Evolutionary conservation across 345 rosid genomes (phyloP), one percentile per base, ranked within the genome.

Genomic region (Noccaea bulbosa): DNA sequence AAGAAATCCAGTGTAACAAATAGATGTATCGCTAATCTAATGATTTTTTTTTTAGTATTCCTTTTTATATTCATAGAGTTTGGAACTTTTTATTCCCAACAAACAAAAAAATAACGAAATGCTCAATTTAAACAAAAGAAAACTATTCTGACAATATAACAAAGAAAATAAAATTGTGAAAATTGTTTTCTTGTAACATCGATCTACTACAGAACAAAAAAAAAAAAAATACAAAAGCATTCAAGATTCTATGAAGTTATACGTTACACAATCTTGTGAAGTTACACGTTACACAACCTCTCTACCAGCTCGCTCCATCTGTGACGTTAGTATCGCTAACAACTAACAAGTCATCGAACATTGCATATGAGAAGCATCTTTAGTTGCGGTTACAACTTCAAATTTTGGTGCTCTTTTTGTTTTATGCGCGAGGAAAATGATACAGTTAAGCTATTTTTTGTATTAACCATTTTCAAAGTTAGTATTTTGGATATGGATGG

Each of bases 371-470:
- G 93, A 86, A 43, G 83, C 85, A 83, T 91, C 95, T 17, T 81
- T 83, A 49, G 82, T 61, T 41, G 81, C 75, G 3, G 96, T 89
- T 75, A 96, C 97, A 49, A 88, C 90, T 85, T 89, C 97, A 74
- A 91, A 95, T 83, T 89, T 91, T 3, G 92, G 79, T 6, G 84
- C 73, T 80, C 81, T 82, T 85, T 81, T 94, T 33, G 90, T 82
- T 88, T 91, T 94, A 97, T 94, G 57, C 34, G 5, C 3, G 1
- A 20, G 7, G 11, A 20, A 33, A 39, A 24, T 12, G 43, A 46
- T 6, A 27, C 14, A 4, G 6, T 46, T 62, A 62, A 7, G 67
- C 38, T 59, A 41, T 27, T 7, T 8, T 6, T 8, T 20, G 11
- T n/a, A 54, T 27, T 15, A 17, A 52, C 45, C 8, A 40, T 46